These are phyloP conservation scores for Hibiscus syriacus DNA, from an alignment of 345 rosid genomes.

Conservation along the genomic window DNA sequence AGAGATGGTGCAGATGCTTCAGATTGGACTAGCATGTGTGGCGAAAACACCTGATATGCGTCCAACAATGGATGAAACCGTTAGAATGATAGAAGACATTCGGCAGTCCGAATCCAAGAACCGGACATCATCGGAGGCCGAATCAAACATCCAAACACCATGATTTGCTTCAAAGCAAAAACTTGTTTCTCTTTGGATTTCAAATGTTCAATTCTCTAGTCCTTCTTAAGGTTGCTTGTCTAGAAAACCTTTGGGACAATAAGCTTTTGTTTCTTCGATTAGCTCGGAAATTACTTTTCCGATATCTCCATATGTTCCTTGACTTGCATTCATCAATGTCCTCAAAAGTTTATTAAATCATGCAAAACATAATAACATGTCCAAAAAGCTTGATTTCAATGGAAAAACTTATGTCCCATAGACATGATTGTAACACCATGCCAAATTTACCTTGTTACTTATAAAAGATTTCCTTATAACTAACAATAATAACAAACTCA, in stretches of 20 bases:
- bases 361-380: background rate
- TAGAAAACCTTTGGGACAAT: background rate
- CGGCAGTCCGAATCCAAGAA: slow-evolving; percentile 40
- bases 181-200: background rate
- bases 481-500: background rate
- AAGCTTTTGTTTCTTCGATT: background rate
- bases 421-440: too few species aligned
- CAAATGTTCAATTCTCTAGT: background rate
- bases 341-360: too few species aligned
- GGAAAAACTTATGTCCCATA: background rate
- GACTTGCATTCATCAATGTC: background rate
- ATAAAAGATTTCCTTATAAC: background rate
- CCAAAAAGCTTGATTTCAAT: background rate
- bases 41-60: slow-evolving; percentile 51
- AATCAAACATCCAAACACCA: slow-evolving; percentile 50
- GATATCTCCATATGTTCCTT: background rate
- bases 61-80: slow-evolving; percentile 52
- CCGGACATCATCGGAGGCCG: slow-evolving; percentile 55
- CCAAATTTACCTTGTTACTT: slow-evolving; percentile 10
- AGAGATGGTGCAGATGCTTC: slow-evolving; percentile 89
- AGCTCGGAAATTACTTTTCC: background rate
- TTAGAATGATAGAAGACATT: slow-evolving; percentile 58
- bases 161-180: slow-evolving; percentile 13
- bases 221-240: background rate
- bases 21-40: slow-evolving; percentile 64